These are phyloP conservation scores for Erodium moschatum DNA, from an alignment of 441 rosid species.

Conservation along the genomic window DNA sequence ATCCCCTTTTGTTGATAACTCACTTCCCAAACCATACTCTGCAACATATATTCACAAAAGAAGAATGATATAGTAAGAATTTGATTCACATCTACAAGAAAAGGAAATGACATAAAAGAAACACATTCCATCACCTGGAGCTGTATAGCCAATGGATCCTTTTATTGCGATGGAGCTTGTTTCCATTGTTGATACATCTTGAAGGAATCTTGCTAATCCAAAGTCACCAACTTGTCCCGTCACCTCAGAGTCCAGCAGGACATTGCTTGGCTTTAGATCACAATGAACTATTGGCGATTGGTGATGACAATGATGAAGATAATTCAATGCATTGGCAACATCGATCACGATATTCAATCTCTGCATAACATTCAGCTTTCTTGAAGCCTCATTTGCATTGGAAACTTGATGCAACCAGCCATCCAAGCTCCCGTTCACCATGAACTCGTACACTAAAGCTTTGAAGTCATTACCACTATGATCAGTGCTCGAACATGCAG, in stretches of 20 bases:
- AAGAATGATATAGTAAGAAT: neutral
- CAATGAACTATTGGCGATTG: neutral
- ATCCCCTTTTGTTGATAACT: constrained; percentile 1
- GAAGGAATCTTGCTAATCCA: constrained; percentile 7
- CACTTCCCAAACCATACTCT: constrained; percentile 9
- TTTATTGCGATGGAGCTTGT: neutral
- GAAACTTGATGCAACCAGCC: neutral
- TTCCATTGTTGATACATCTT: neutral
- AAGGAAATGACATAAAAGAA: neutral
- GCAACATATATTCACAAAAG: neutral
- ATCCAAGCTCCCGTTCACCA: constrained; percentile 18
- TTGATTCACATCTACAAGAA: neutral
- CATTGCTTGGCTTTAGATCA: constrained; percentile 17
- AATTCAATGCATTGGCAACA: neutral
- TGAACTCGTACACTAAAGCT: constrained; percentile 16
- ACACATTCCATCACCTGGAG: neutral
- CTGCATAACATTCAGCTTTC: neutral
- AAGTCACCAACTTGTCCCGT: constrained; percentile 16
- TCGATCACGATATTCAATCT: constrained; percentile 13
- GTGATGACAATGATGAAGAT: constrained; percentile 15
- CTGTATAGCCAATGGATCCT: constrained; percentile 4
- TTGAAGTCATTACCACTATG: constrained; percentile 14
- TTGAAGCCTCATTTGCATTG: neutral
- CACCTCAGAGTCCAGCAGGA: constrained; percentile 15
- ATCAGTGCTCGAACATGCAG: constrained; percentile 15